Evolutionary conservation across 2,329 filamentous ascomycete genomes (phyloP).

Genomic region (Beauveria caledonica): DNA sequence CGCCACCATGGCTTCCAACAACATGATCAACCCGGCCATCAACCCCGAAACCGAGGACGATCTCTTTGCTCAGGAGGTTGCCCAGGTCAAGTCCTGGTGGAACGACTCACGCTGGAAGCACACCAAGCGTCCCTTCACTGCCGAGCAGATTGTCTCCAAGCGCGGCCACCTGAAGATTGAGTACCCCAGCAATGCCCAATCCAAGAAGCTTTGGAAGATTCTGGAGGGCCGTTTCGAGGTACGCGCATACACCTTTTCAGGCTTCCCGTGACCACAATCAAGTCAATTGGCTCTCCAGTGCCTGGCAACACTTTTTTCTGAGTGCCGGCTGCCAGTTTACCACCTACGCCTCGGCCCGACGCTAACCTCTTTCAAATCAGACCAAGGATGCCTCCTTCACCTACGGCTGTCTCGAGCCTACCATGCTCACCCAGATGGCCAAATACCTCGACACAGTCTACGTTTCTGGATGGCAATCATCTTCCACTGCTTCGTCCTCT

Average conservation of each 20-base stretch:
- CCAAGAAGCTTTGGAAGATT: slow-evolving; percentile 92
- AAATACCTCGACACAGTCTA: slow-evolving; percentile 98
- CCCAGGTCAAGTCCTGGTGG: slow-evolving; percentile 92
- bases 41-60: slow-evolving; percentile 52
- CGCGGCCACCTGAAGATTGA: slow-evolving; percentile 83
- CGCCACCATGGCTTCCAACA: slow-evolving; percentile 49
- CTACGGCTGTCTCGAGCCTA: slow-evolving; percentile 94
- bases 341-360: neutral
- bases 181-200: slow-evolving; percentile 80
- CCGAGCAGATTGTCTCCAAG: slow-evolving; percentile 95
- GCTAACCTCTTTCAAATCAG: slow-evolving; percentile 34
- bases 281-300: slow-evolving; percentile 4
- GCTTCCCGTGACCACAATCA: neutral
- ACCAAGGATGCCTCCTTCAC: slow-evolving; percentile 83
- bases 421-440: slow-evolving; percentile 98
- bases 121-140: slow-evolving; percentile 87
- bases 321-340: neutral
- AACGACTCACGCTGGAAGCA: slow-evolving; percentile 81
- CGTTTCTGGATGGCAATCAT: slow-evolving; percentile 98
- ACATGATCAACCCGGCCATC: slow-evolving; percentile 51
- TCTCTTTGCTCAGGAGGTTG: slow-evolving; percentile 73
- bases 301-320: neutral
- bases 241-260: slow-evolving; percentile 19
- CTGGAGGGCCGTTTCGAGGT: slow-evolving; percentile 83
- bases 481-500: slow-evolving; percentile 86